phyloP scores from a whole-genome alignment of 805 yeast genomes.

The Pachysolen tannophilus region DNA sequence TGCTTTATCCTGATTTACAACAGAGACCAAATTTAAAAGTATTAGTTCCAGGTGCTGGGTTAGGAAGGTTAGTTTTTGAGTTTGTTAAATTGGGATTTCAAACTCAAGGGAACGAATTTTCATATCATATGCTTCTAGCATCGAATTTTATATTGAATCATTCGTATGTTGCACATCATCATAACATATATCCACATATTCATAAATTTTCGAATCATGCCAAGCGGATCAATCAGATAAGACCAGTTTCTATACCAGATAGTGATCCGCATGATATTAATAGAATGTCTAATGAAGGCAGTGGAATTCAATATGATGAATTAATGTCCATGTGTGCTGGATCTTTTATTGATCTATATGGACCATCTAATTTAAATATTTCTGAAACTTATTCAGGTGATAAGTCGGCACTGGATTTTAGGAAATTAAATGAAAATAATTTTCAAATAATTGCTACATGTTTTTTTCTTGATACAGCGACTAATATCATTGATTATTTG shows the following conservation, averaged over 20 bases:
- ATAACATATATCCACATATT: conserved; percentile 45
- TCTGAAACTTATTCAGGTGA: conserved; percentile 30
- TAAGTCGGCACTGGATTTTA: conserved; percentile 30
- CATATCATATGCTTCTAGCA: conserved; percentile 54
- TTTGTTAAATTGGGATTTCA: conserved; percentile 45
- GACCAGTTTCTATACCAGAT: conserved; percentile 50
- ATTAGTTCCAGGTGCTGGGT: conserved; percentile 58
- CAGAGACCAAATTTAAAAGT: conserved; percentile 32
- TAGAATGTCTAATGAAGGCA: conserved; percentile 23
- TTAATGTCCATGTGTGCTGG: conserved; percentile 70
- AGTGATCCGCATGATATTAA: conserved; percentile 33
- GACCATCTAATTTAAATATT: conserved; percentile 32
- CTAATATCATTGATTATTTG: conserved; percentile 50
- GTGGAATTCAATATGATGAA: conserved; percentile 34
- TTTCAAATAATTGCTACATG: conserved; percentile 46
- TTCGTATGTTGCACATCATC: conserved; percentile 29
- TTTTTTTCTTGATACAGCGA: conserved; percentile 59
- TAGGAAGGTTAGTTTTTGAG: conserved; percentile 52
- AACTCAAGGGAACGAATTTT: conserved; percentile 62
- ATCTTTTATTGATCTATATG: conserved; percentile 60
- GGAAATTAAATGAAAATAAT: conserved; percentile 26
- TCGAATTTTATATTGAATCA: conserved; percentile 48
- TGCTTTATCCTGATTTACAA: conserved; percentile 27
- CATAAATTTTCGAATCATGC: conserved; percentile 40
- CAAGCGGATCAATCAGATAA: conserved; percentile 35